phyloP scores from a whole-genome alignment of 805 yeast species.

The Zygosaccharomyces kombuchaensis region DNA sequence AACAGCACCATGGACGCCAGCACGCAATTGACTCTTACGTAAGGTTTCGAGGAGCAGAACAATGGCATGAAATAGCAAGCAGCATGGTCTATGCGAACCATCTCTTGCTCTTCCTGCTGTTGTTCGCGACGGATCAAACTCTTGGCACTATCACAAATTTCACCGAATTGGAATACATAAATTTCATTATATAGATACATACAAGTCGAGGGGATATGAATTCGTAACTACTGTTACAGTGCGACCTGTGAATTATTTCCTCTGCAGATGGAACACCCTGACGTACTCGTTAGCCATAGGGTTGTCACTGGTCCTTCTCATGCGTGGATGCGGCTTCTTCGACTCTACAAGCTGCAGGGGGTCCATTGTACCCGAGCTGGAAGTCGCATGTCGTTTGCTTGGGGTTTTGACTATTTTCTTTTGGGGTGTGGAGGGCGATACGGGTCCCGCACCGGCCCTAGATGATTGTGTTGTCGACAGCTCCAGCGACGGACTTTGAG shows the following conservation, averaged over 20 bases:
- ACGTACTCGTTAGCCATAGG: constrained; percentile 29
- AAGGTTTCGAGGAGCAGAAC: constrained; percentile 31
- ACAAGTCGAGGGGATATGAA: background rate
- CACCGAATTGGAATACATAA: constrained; percentile 1
- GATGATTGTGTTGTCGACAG: background rate
- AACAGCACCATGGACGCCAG: constrained; percentile 15
- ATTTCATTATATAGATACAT: background rate
- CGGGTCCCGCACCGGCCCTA: background rate
- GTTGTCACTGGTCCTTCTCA: constrained; percentile 30
- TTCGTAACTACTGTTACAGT: constrained; percentile 4
- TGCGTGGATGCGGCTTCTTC: constrained; percentile 32
- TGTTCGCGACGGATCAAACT: background rate
- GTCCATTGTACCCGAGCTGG: constrained; percentile 1
- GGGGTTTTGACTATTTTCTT: constrained; percentile 3
- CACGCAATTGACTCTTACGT: constrained; percentile 18
- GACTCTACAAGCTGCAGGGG: constrained; percentile 22
- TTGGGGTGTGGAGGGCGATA: constrained; percentile 5
- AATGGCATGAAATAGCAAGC: constrained; percentile 35
- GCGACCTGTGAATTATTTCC: constrained; percentile 3
- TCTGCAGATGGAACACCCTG: constrained; percentile 30
- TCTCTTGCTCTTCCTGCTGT: constrained; percentile 6
- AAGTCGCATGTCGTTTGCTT: background rate
- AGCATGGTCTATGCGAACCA: constrained; percentile 32
- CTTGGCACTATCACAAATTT: background rate
- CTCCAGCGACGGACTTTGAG: constrained; percentile 4